phyloP scores from a whole-genome alignment of 106 monocot species.

The Apostasia shenzhenica region DNA sequence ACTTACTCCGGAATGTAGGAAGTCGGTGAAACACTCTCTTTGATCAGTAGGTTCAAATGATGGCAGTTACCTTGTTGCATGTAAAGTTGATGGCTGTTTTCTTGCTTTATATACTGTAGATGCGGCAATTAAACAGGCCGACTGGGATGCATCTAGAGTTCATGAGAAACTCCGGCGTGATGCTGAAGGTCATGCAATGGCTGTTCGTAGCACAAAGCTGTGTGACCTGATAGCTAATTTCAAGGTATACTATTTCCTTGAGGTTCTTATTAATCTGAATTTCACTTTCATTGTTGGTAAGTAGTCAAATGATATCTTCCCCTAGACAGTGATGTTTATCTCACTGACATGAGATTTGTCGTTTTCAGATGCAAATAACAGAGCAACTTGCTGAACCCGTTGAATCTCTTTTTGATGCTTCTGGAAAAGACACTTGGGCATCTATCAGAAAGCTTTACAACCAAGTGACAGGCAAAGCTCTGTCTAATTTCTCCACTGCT shows the following conservation, averaged over 20 bases:
- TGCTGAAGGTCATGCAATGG: slow-evolving; percentile 35
- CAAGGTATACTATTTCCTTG: slow-evolving; percentile 24
- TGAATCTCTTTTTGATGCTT: slow-evolving; percentile 39
- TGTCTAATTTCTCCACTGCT: slow-evolving; percentile 27
- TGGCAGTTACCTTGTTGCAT: neutral
- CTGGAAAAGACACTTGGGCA: slow-evolving; percentile 51
- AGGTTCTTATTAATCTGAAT: neutral
- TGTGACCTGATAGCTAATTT: slow-evolving; percentile 31
- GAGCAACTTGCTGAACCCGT: slow-evolving; percentile 50
- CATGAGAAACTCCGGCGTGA: slow-evolving; percentile 44
- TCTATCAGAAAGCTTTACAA: slow-evolving; percentile 53
- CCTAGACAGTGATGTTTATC: neutral
- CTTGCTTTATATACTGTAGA: slow-evolving; percentile 15
- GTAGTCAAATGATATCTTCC: neutral
- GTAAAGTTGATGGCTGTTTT: neutral
- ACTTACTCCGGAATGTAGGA: neutral
- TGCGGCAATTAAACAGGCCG: slow-evolving; percentile 34
- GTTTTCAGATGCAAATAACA: slow-evolving; percentile 36
- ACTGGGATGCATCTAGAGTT: slow-evolving; percentile 42
- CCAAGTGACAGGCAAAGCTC: slow-evolving; percentile 34
- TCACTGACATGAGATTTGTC: neutral
- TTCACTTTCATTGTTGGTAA: too few species aligned
- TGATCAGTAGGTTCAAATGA: too few species aligned
- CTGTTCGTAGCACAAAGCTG: slow-evolving; percentile 29
- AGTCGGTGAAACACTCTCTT: too few species aligned